Percentiles rank a stretch among this genome's conserved stretches.
Conservation (phyloP, 768 basidiomycete genomes). For the Lyophyllum semitale region DNA sequence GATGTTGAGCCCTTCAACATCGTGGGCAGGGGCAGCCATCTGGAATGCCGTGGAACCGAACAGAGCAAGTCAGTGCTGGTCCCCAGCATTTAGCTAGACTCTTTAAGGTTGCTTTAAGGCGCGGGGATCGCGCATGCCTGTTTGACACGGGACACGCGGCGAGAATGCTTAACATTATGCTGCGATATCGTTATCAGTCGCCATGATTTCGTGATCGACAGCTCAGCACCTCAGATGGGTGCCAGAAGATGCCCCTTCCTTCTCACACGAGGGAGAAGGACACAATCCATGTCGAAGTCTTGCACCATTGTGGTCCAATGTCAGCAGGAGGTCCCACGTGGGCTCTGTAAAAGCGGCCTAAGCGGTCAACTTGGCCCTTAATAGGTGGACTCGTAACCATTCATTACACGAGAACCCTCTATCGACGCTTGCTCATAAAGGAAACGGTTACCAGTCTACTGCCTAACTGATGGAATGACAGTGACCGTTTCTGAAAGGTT, state of each 20-base stretch:
- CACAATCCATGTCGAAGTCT: not conserved
- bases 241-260: not conserved
- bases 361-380: too few species aligned
- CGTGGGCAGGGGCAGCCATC: conserved; percentile 1
- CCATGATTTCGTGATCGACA: not conserved
- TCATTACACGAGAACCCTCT: too few species aligned
- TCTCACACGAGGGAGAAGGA: too few species aligned
- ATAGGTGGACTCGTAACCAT: too few species aligned
- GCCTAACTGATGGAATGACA: not conserved
- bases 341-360: too few species aligned
- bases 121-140: not conserved
- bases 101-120: not conserved
- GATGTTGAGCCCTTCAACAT: conserved; percentile 1
- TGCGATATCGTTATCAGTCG: conserved; percentile 10
- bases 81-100: not conserved
- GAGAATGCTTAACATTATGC: too few species aligned
- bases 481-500: not conserved
- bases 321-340: too few species aligned
- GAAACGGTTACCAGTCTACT: too few species aligned
- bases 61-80: too few species aligned
- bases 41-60: conserved; percentile 1
- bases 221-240: not conserved
- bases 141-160: too few species aligned
- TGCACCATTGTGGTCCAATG: not conserved
- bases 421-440: too few species aligned